Evolutionary conservation across 352 stramenopile species (phyloP), one percentile per base, ranked within the genome.

Genomic region (Globisporangium polare): DNA sequence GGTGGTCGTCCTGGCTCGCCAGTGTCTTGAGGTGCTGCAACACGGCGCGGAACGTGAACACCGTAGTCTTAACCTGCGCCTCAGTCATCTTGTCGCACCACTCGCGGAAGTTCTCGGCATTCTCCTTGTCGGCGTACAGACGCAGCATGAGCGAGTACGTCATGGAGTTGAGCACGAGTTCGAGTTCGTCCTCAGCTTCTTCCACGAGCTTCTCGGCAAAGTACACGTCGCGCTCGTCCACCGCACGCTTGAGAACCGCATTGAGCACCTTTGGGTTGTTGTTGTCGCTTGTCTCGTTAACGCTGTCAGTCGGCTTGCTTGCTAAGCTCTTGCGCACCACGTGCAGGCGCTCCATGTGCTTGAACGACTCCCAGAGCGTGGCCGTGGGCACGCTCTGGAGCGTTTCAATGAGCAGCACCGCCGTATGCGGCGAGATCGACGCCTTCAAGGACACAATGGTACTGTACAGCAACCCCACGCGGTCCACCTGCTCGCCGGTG

Each of bases 121-220:
- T 64, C 24, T 78, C 74, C 31, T 63, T 67, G 15, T 58, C 71
- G 31, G 79, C 78, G 31, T 85, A 89, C 54, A 91, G 63, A 26
- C 77, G 72, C 41, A 91, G 62, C 79, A 91, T 85, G 27, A 92
- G 51, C 50, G 80, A 85, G 55, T 87, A 90, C 12, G 80, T 89
- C 83, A 90, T 90, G 12, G 77, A 81, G 52, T 88, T 90, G 15
- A 83, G 69, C 43, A 69, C 3, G 37, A 89, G 71, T 0, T 61
- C 53, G 15, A 90, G 60, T 51, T 74, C 52, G 1, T 70, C 56
- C 33, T 72, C 52, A 2, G 77, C 80, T 1, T 86, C 69, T 0
- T 49, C 47, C 6, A 90, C 67, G 52, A 92, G 72, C 58, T 71
- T 64, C 58, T 92, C 80, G 10, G 80, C 83, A 53, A 90, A 62